Base-by-base conservation (phyloP, 192 early-diverging fungal species). In the Mortierella claussenii region DNA sequence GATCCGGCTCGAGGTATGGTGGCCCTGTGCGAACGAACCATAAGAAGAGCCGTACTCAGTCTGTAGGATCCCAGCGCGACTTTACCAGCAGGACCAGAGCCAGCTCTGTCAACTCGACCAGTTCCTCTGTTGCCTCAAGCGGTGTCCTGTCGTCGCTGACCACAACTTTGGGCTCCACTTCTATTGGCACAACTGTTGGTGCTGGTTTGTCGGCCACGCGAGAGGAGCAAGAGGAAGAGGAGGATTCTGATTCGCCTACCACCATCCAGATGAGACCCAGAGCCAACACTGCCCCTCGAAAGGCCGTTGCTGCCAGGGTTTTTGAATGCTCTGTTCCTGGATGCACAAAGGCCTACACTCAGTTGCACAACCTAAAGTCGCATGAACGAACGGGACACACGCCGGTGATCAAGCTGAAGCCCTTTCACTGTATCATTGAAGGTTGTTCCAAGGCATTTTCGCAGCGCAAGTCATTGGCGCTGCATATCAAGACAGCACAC, bases 381-480 rank as follows among this genome's bases (percentile, higher is more conserved):
- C 81, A 79, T 55, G 64, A 87, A 69, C 78, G 87, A 12, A 88
- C 87, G 11, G 87, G 87, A 11, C 86, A 89, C 44, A 76, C 73
- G 0, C 73, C 73, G 10, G 65, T 76, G 45, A 67, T 76, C 54
- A 76, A 76, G 59, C 53, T 76, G 10, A 76, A 76, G 59, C 73
- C 73, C 7, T 76, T 76, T 61, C 73, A 60, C 13, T 76, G 73
- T 44, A 76, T 76, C 59, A 67, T 76, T 49, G 64, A 66, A 27
- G 73, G 73, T 8, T 76, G 73, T 59, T 6, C 52, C 58, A 76
- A 76, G 58, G 73, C 73, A 32, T 76, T 66, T 43, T 88, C 85
- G 30, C 88, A 92, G 81, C 85, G 89, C 24, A 90, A 89, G 26
- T 90, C 91, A 45, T 82, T 94, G 31, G 89, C 87, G 36, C 88